Conservation (phyloP, 2,329 filamentous ascomycete genomes). For the Coniosporium tulheliwenetii region DNA sequence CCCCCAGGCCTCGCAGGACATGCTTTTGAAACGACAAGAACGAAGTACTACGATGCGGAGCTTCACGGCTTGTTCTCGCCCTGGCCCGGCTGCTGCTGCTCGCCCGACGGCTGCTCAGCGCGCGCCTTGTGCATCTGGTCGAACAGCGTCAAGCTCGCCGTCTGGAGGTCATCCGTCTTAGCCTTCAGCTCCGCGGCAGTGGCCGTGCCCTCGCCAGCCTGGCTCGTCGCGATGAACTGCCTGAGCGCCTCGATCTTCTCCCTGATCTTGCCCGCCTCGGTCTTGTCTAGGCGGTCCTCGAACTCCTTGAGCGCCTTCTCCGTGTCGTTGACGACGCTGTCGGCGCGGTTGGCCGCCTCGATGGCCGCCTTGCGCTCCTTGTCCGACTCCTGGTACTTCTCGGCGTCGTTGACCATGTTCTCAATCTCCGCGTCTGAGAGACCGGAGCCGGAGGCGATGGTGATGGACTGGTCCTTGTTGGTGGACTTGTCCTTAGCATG, state of each 20-base stretch:
- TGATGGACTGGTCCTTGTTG: slow-evolving; percentile 99
- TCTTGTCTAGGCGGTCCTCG: slow-evolving; percentile 90
- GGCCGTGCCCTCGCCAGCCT: slow-evolving; percentile 73
- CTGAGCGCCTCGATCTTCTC: slow-evolving; percentile 90
- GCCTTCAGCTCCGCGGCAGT: slow-evolving; percentile 91
- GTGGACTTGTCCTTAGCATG: slow-evolving; percentile 98
- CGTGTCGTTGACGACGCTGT: slow-evolving; percentile 91
- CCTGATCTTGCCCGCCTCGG: slow-evolving; percentile 79
- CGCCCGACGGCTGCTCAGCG: slow-evolving; percentile 40
- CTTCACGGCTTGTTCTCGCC: background rate
- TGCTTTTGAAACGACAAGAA: no score
- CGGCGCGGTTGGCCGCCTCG: slow-evolving; percentile 92
- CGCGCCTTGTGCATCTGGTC: slow-evolving; percentile 99
- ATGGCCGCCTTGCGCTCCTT: slow-evolving; percentile 95
- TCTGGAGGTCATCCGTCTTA: slow-evolving; percentile 97
- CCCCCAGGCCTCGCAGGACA: no score
- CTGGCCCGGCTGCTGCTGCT: slow-evolving; percentile 29
- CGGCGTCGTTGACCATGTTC: slow-evolving; percentile 93
- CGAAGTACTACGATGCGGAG: no score
- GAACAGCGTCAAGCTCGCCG: slow-evolving; percentile 87
- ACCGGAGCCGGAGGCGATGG: slow-evolving; percentile 93
- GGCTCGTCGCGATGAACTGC: slow-evolving; percentile 77
- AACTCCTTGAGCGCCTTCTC: slow-evolving; percentile 98
- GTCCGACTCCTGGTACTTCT: slow-evolving; percentile 87
- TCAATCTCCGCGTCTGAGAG: slow-evolving; percentile 90